phyloP scores from a whole-genome alignment of 164 flowering plant genomes.

The Piper betle region DNA sequence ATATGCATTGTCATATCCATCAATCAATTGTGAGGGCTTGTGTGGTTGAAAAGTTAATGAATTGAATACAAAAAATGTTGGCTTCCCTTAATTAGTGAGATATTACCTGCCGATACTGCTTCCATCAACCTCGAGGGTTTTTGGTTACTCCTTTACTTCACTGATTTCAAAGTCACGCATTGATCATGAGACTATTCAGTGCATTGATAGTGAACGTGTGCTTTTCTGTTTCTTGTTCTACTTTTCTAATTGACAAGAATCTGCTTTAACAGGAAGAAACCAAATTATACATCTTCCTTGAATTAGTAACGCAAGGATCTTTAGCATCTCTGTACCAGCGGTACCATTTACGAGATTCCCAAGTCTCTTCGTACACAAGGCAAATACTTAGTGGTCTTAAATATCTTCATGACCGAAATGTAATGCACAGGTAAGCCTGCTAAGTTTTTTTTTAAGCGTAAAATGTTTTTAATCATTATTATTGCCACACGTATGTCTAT shows the following conservation, averaged over 20 bases:
- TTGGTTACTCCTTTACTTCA: no score
- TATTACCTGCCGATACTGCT: no score
- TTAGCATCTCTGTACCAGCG: conserved; percentile 54
- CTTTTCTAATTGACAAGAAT: neutral
- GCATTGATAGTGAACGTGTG: neutral
- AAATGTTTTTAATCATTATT: no score
- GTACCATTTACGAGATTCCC: conserved; percentile 58
- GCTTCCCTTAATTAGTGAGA: no score
- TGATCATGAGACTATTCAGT: no score
- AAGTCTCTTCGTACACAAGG: conserved; percentile 75
- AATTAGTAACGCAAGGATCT: conserved; percentile 79
- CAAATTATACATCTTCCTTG: conserved; percentile 82
- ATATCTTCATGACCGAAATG: conserved; percentile 79
- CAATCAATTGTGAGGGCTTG: no score
- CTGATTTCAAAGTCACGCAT: no score
- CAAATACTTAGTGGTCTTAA: conserved; percentile 85
- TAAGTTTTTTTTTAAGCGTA: neutral
- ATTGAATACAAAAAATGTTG: no score
- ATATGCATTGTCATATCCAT: no score
- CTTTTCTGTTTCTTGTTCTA: neutral
- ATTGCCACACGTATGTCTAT: neutral
- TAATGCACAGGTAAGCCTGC: conserved; percentile 70
- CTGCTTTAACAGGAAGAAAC: conserved; percentile 50
- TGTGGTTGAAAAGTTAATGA: no score
- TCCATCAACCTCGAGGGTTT: no score